Base-by-base conservation (phyloP, 75 land plant genomes). In the Pinus taeda region DNA sequence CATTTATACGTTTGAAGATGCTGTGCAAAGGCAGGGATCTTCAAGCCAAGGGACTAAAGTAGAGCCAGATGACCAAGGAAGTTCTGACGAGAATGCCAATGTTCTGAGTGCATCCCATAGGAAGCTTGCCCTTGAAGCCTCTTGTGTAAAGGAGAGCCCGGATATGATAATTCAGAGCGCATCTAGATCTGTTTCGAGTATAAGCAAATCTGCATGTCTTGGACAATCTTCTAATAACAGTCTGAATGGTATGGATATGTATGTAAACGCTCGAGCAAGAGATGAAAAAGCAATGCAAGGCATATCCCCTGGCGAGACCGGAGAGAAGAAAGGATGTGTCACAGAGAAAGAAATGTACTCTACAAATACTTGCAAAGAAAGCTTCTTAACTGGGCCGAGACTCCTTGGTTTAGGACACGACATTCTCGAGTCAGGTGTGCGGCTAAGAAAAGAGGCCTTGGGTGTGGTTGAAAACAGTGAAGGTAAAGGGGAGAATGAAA, bases 21-120 rank as follows among this genome's bases (percentile, higher is more conserved):
- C 30, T 13, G 71, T 75, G 57, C 60, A 73, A 49, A 75, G 78
- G 57, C 67, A 33, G 22, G 20, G 58, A 13, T 77, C 80, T 30
- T 73, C 66, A 71, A 3, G n/a, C 24, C 78, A 78, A 55, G 71
- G 77, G 13, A 30, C 55, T 21, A 79, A 81, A 63, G 45, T 20
- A 29, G 87, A 83, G 76, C 70, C 82, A 56, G 71, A 57, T 75
- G 83, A 80, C 79, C 77, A 80, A 77, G 83, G 79, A 56, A 82
- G 74, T 77, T 79, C 78, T n/a, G 74, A 75, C 36, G 78, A 70
- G 55, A 83, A 76, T 70, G 63, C 36, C 21, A 39, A 75, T 20
- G 71, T 49, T 21, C 75, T 78, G 18, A 71, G 76, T 24, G n/a
- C n/a, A 71, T 45, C 56, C 21, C 59, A 57, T 61, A 69, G 73